These are phyloP conservation scores for Ceratocystis papillata DNA, from an alignment of 2,329 filamentous ascomycete species.

Conservation along the genomic window DNA sequence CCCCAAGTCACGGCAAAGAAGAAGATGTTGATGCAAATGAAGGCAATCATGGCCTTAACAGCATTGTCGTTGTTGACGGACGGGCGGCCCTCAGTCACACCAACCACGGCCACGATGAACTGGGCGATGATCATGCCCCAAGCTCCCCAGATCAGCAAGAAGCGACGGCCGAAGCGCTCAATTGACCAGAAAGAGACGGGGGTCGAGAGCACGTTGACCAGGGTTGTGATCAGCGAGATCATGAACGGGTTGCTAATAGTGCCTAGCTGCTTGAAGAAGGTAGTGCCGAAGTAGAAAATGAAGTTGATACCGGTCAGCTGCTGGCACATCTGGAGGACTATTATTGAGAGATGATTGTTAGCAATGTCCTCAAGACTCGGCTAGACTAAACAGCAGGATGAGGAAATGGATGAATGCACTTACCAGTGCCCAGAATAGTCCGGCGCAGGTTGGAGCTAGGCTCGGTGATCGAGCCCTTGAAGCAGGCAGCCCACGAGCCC, in stretches of 20 bases:
- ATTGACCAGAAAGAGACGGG: constrained; percentile 80
- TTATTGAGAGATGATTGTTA: constrained; percentile 27
- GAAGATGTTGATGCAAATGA: constrained; percentile 88
- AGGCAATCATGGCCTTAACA: constrained; percentile 64
- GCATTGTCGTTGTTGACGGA: constrained; percentile 45
- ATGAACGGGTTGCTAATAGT: constrained; percentile 70
- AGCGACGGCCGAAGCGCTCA: constrained; percentile 69
- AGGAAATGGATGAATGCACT: constrained; percentile 21
- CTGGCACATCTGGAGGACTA: constrained; percentile 48
- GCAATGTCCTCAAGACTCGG: background rate
- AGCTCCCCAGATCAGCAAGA: constrained; percentile 68
- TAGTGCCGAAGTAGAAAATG: constrained; percentile 78
- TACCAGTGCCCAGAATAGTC: constrained; percentile 56
- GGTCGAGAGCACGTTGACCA: constrained; percentile 79
- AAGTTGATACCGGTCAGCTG: constrained; percentile 78
- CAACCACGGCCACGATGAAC: constrained; percentile 73
- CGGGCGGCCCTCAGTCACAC: constrained; percentile 50
- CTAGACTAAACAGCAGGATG: background rate
- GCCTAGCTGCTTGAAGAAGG: constrained; percentile 70
- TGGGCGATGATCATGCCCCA: constrained; percentile 76
- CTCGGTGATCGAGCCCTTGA: constrained; percentile 51
- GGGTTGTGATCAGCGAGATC: constrained; percentile 73
- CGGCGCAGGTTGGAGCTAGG: constrained; percentile 58
- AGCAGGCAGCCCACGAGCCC: constrained; percentile 57
- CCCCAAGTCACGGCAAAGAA: constrained; percentile 88